Base-by-base conservation (phyloP, 2,329 filamentous ascomycete genomes). In the Coniochaeta sp. region DNA sequence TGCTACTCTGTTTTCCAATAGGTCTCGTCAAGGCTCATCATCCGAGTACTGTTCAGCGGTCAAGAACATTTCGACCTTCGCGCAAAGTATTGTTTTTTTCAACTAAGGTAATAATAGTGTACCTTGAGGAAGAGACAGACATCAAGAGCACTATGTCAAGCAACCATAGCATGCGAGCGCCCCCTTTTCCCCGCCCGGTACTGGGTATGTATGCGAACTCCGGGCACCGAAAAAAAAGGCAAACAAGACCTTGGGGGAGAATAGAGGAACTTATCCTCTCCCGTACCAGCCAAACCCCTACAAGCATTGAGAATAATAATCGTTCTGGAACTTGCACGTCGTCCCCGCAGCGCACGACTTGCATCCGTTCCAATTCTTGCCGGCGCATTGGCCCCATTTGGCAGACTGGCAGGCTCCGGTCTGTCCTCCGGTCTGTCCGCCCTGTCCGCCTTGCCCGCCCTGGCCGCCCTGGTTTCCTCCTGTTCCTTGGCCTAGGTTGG, bases 361-460 rank as follows among this genome's bases (percentile, higher is more conserved):
- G 60, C 73, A 70, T 8, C 74, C 74, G 7, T 67, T 71, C 69
- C 69, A 76, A 58, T 65, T 69, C 61, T 70, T 71, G 36, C 74
- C 74, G 19, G 71, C 72, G 59, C 73, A 75, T 66, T 75, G 73
- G n/a, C 68, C 71, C 60, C 72, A 76, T 62, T 70, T 67, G 52
- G 65, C 62, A 19, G 69, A 64, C 40, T 60, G 55, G 56, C 68
- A 70, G n/a, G 59, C 64, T 4, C 59, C 62, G 17, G 60, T 60
- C 9, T 58, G 33, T 54, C 47, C 33, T 31, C 57, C 22, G 26
- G 38, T 47, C 28, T 79, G 36, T 24, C 56, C 50, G 33, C 47
- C 57, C 28, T 79, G 36, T 24, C 56, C 50, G 33, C 47, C 57
- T 34, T 59, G 59, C 43, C 56, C 38, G 24, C 59, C 59, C 52